Percentiles rank a stretch among this genome's conserved stretches.
Evolutionary conservation across 805 yeast genomes (phyloP).

Genomic region (Lipomyces starkeyi): DNA sequence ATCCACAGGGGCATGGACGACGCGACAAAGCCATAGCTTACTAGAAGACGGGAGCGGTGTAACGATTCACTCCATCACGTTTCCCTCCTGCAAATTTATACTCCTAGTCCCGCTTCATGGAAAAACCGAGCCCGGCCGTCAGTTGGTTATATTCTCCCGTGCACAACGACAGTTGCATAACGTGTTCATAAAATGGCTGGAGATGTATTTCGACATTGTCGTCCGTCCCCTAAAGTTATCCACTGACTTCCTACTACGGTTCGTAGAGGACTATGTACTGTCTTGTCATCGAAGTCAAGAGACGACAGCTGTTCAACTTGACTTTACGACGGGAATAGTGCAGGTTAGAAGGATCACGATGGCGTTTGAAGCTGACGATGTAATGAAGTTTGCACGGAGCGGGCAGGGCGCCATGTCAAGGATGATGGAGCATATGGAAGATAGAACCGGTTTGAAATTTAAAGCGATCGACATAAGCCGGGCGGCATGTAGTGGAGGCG

Average conservation of each 20-base stretch:
- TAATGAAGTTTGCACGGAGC: conserved; percentile 6
- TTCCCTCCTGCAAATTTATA: conserved; percentile 18
- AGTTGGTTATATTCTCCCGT: conserved; percentile 13
- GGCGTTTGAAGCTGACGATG: conserved; percentile 20
- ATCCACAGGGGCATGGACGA: conserved; percentile 14
- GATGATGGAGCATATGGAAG: conserved; percentile 10
- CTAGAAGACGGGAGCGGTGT: background rate
- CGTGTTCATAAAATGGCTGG: conserved; percentile 26
- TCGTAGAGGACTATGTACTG: conserved; percentile 20
- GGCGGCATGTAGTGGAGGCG: conserved; percentile 22
- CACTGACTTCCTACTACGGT: conserved; percentile 8
- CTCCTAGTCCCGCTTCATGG: conserved; percentile 2
- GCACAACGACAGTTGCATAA: conserved; percentile 18
- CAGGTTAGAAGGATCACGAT: conserved; percentile 16
- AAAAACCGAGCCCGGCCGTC: background rate
- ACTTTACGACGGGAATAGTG: conserved; percentile 15
- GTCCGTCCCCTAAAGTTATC: conserved; percentile 16
- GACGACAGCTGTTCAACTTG: conserved; percentile 13
- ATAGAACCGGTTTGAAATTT: conserved; percentile 21
- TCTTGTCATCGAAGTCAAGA: background rate
- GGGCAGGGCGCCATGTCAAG: background rate
- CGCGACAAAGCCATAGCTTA: background rate
- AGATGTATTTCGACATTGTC: conserved; percentile 19
- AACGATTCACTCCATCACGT: conserved; percentile 11
- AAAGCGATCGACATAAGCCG: background rate